Evolutionary conservation across 345 rosid genomes (phyloP), one percentile per base, ranked within the genome.

Genomic region (Chamaenerion angustifolium): DNA sequence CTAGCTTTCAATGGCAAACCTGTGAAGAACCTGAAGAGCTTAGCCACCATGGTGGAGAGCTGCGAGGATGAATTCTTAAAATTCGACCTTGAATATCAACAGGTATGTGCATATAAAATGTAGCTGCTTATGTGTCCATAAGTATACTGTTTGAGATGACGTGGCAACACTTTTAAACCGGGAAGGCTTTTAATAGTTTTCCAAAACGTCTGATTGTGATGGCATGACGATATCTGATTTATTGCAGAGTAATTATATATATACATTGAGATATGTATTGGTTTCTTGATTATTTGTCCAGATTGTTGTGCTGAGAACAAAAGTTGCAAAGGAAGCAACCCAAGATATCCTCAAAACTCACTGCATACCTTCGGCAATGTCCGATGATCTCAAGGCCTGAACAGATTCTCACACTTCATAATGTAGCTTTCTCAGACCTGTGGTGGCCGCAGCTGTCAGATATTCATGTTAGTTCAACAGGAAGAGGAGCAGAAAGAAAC

Each of bases 301-400:
- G 82, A 68, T 81, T 46, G 85, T 71, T 16, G 85, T 81, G 43
- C 78, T 78, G 41, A 62, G 63, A 40, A 67, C 70, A 2, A 54
- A 64, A 62, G 69, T 64, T 1, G 78, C 85, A 7, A 78, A 68
- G 64, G 82, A 81, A 27, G 82, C 82, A 50, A 81, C 80, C 12
- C 58, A 25, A 3, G 79, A 78, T 68, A 76, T 81, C 53, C 85
- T 81, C 51, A 65, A 76, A 45, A 76, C 71, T 10, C 82, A 81
- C 54, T 70, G 82, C 66, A 81, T 81, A 68, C 82, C 78, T 16
- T 81, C 78, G 3, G 75, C 85, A 4, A 68, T 78, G 74, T 81
- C 85, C 12, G 80, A 64, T 49, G 82, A 81, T 67, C 84, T 81
- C 44, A 81, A 62, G 64, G 46, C 64, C 16, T 77, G 68, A 70